These are phyloP conservation scores for Sphagnurus paluster DNA, from an alignment of 1,284 basidiomycete genomes.

Conservation along the genomic window DNA sequence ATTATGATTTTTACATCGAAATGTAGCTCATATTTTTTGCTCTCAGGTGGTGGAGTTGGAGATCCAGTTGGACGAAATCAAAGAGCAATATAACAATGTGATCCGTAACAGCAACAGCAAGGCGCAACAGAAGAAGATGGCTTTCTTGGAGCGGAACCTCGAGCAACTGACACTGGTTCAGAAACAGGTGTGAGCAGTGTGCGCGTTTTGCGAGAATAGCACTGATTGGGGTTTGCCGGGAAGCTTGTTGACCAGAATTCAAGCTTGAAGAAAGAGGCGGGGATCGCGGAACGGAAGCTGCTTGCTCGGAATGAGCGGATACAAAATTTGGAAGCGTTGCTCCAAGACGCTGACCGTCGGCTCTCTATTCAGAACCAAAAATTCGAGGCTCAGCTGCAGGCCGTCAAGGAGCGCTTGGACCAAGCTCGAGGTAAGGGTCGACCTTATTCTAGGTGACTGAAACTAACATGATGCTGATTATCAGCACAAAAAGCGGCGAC, in stretches of 20 bases:
- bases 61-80: conserved; percentile 98
- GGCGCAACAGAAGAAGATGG: conserved; percentile 99
- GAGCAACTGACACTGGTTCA: conserved; percentile 96
- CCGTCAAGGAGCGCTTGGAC: conserved; percentile 89
- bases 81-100: conserved; percentile 99
- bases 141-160: conserved; percentile 95
- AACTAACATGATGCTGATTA: conserved; percentile 18
- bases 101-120: conserved; percentile 97
- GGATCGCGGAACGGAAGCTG: conserved; percentile 94
- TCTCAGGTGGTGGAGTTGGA: conserved; percentile 95
- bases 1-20: conserved; percentile 12
- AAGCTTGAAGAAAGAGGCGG: conserved; percentile 95
- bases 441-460: conserved; percentile 13
- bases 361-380: conserved; percentile 92
- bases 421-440: conserved; percentile 79
- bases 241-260: conserved; percentile 99
- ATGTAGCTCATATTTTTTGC: conserved; percentile 13
- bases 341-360: conserved; percentile 93
- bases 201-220: not conserved
- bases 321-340: conserved; percentile 88
- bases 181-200: conserved; percentile 77
- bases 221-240: conserved; percentile 11
- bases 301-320: conserved; percentile 97
- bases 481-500: conserved; percentile 77
- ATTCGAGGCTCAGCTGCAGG: conserved; percentile 90